Base-by-base conservation (phyloP, 2,329 filamentous ascomycete genomes). In the Xylariales sp. region DNA sequence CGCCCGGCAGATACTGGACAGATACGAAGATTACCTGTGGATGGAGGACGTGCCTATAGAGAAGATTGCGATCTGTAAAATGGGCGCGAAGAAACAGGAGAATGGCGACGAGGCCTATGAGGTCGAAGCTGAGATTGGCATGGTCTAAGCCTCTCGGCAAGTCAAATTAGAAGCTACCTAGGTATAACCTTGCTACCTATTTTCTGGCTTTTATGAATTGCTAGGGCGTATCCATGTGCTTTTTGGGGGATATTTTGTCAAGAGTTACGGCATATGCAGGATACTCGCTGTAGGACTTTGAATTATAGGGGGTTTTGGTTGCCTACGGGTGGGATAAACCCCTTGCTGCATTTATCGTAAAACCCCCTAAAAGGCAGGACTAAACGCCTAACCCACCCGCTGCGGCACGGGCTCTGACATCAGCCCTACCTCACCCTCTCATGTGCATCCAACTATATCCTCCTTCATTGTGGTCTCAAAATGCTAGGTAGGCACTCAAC, bases 11-110 rank as follows among this genome's bases (percentile, higher is more conserved):
- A 77, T 89, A n/a, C 60, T 90, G n/a, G 83, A 86, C 49, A 79
- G 82, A 65, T 93, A 90, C 74, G 83, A 85, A 41, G 87, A 89
- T 43, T 89, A 89, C 71, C 78, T 89, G 0, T 97, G 94, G 93
- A 89, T 92, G 73, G 83, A 88, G 62, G 81, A 88, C 58, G 82
- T 95, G 30, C 81, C 83, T 16, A 77, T 97, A n/a, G 88, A 93
- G 64, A 87, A 83, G 66, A 80, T 97, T 48, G 89, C 90, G 56
- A 90, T 97, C 45, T 97, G 93, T 77, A 89, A 88, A 76, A 97
- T 97, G 94, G 93, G 94, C 0, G 93, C 93, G 9, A 91, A 90
- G 83, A 89, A 87, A 73, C 81, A 88, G 34, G 81, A 86, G 7
- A 81, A 85, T 1, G 86, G 84, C 9, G 85, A 87, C 62, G 83